Evolutionary conservation across 371 early-diverging fungal genomes (phyloP), one percentile per base, ranked within the genome.

Genomic region (Saksenaea vasiformis): DNA sequence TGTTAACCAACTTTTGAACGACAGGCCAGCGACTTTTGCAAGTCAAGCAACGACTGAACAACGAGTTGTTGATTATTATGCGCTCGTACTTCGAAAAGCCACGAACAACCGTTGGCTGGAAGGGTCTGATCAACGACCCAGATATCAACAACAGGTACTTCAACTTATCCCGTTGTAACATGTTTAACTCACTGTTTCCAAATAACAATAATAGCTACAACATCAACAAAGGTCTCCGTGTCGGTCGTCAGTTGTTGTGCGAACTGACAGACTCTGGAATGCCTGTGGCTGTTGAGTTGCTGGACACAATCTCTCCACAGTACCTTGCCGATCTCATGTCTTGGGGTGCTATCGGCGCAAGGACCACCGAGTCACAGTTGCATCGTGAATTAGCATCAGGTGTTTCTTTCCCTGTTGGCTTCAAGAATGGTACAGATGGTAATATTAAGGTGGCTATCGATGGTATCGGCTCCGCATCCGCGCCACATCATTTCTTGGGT

Each of bases 41-140:
- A 5, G 82, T 86, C 63, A 83, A 86, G 24, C 81, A 85, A 26
- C 76, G 83, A 56, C 71, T 76, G 22, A 51, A 74, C 28, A 76
- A 71, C 27, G 95, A 96, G 28, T 72, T 96, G 57, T 66, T 85
- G 22, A 91, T 96, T 43, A 87, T 96, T 60, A 95, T 96, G 95
- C 81, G 96, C 51, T 91, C 91, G 43, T 97, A 95, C 84, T 97
- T 97, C 79, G 96, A 96, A 80, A 96, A 96, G 78, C 96, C 96
- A 13, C 79, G 96, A 62, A 95, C 96, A 5, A 96, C 95, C 13
- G 94, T 95, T 28, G 96, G 96, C 14, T 96, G 96, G 96, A 95
- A 95, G 73, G 96, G 95, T 51, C 76, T 95, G 43, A 94, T 96
- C 74, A 96, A 95, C 70, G 96, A 96, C 67, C 95, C 96, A 22